These are phyloP conservation scores for Coemansia sp. DNA, from an alignment of 192 early-diverging fungal species.

Conservation along the genomic window DNA sequence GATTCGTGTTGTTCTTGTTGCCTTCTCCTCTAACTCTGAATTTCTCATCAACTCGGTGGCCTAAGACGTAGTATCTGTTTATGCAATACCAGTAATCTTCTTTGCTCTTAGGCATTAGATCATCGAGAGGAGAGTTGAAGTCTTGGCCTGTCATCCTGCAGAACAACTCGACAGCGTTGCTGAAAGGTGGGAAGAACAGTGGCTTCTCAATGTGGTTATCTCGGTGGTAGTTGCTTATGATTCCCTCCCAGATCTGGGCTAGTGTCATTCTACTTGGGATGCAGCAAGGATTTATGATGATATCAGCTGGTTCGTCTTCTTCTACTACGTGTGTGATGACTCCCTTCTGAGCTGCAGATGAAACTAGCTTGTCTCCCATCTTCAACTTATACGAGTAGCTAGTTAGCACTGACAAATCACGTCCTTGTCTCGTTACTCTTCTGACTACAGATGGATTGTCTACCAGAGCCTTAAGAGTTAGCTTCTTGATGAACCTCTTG, in stretches of 20 bases:
- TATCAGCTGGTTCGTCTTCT: not conserved
- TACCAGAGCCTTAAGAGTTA: not conserved
- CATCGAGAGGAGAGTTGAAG: not conserved
- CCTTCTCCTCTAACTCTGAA: slow-evolving; percentile 2
- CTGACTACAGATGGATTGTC: not conserved
- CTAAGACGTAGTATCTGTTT: not conserved
- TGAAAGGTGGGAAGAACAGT: slow-evolving; percentile 1
- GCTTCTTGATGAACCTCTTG: not conserved
- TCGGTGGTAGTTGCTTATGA: not conserved
- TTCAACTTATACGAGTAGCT: not conserved
- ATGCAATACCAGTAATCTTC: not conserved
- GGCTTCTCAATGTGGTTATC: not conserved
- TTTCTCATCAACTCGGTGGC: not conserved
- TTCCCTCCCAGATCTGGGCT: not conserved
- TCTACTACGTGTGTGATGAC: not conserved
- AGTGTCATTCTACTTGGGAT: slow-evolving; percentile 8
- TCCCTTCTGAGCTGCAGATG: not conserved
- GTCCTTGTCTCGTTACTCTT: not conserved
- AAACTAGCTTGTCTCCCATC: not conserved
- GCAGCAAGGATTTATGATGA: slow-evolving; percentile 9
- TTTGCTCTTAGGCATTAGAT: not conserved
- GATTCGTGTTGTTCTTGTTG: not conserved
- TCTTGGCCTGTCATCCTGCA: not conserved
- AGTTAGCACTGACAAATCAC: not conserved
- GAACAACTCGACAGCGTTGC: not conserved